Conservation (phyloP, 1,139 yeast genomes). For the Debaryomycetaceae sp. region DNA sequence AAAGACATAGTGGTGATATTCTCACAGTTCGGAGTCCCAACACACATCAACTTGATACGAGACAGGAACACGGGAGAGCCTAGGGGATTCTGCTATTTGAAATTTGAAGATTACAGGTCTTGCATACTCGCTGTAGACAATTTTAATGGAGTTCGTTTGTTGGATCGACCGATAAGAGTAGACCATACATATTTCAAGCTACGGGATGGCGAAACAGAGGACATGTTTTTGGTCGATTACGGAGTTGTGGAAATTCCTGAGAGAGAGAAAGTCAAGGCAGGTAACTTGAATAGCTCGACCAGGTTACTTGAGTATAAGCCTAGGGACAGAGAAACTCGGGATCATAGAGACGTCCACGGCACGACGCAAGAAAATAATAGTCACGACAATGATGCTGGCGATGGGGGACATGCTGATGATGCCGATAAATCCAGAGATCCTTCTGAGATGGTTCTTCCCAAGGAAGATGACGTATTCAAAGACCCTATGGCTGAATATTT, state of each 20-base stretch:
- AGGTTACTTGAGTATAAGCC: neutral
- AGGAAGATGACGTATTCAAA: conserved; percentile 8
- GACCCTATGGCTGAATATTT: conserved; percentile 14
- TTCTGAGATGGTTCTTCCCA: conserved; percentile 11
- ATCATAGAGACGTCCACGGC: neutral
- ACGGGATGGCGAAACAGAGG: conserved; percentile 50
- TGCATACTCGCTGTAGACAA: conserved; percentile 88
- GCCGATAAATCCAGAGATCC: conserved; percentile 19
- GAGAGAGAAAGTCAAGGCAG: conserved; percentile 11
- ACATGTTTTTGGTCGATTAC: conserved; percentile 35
- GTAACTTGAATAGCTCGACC: conserved; percentile 1
- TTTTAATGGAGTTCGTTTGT: conserved; percentile 65
- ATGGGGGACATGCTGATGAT: conserved; percentile 4
- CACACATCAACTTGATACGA: conserved; percentile 68
- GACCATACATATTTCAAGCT: conserved; percentile 73
- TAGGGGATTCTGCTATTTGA: conserved; percentile 76
- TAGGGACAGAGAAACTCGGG: neutral
- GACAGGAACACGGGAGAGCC: conserved; percentile 68
- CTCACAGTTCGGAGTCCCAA: conserved; percentile 88
- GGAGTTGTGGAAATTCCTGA: conserved; percentile 11
- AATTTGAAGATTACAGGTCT: conserved; percentile 79
- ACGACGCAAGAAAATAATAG: neutral
- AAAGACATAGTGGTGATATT: conserved; percentile 75
- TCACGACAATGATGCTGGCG: conserved; percentile 3
- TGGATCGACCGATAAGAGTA: conserved; percentile 59